Base-by-base conservation (phyloP, 169 alveolate genomes). In the Plasmodium gaboni region DNA sequence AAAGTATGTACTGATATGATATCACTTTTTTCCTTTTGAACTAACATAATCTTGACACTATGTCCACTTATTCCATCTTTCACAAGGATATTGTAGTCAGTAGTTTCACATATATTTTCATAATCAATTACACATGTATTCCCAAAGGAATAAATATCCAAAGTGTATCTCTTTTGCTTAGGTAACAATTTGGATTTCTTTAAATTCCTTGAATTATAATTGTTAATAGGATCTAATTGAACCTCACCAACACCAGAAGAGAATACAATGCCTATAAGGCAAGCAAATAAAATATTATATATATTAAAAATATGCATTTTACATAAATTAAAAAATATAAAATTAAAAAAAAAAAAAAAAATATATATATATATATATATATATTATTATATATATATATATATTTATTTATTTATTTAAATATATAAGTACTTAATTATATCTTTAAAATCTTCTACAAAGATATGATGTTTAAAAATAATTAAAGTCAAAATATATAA, bases 21-120 rank as follows among this genome's bases (percentile, higher is more conserved):
- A 59, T 71, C 87, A 86, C 92, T 86, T 28, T 44, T 24, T 32
- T 44, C 74, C 48, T 86, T 86, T 61, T 69, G 92, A 60, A 70
- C 57, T 51, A 86, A 57, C 61, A 53, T 70, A n/a, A 61, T 76
- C 15, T 72, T 86, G 3, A 70, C 55, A 17, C 8, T 15, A 70
- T 69, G 68, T 10, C 70, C 76, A 51, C 60, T 64, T 69, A 61
- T 70, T 57, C 92, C 92, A 60, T 86, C n/a, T 13, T 59, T 71
- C 32, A 86, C 67, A 12, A 17, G 48, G 17, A 86, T 86, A 13
- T 32, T 55, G 32, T 86, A 86, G 60, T 86, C 65, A 12, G 76
- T 28, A 1, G 67, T 28, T 55, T 46, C 80, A 59, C 92, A 86
- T 12, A 86, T 13, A 13, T 67, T 17, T 57, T 70, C 53, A 55